Evolutionary conservation across 768 basidiomycete genomes (phyloP), one percentile per base, ranked within the genome.

Genomic region (Auricularia sp.): DNA sequence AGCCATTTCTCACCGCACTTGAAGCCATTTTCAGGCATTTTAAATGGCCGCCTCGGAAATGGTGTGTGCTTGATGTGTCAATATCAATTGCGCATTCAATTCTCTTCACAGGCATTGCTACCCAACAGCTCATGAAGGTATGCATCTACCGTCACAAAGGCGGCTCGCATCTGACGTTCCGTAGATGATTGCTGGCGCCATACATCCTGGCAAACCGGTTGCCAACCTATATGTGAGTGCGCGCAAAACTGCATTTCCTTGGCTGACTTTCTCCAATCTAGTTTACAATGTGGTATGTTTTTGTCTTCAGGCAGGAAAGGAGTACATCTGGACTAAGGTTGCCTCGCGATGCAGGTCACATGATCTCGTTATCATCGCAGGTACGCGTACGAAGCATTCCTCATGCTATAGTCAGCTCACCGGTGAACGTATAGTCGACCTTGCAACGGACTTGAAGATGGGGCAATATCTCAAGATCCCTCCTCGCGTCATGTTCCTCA

Each of bases 211-310:
- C 54, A 79, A 81, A 58, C 86, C 86, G 0, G 83, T 87, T 3
- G 86, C 85, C 1, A 89, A 88, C 71, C 82, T 88, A 65, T 88
- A 88, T 70, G 84, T 86, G 59, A 61, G 79, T 71, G 21, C 59
- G 29, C 29, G 6, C 2, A 51, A 18, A 21, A 16, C 21, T 3
- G 2, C 14, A 0, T 16, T 11, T 33, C 13, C 24, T 47, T 35
- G 47, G 10, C 35, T n/a, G 29, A 14, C 14, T 6, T 35, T 6
- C 24, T 34, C 29, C 18, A 18, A 5, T 8, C 5, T 56, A 85
- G 85, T 86, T 86, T 73, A 80, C 83, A 0, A 85, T 85, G 83
- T 86, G 85, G 85, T 85, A 18, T 6, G 47, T 21, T 14, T 21
- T 18, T 10, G 18, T 0, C 29, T 29, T 29, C 29, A 29, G 29